Evolutionary conservation across 2,329 filamentous ascomycete species (phyloP), one percentile per base, ranked within the genome.

Genomic region (Fusarium sp.): DNA sequence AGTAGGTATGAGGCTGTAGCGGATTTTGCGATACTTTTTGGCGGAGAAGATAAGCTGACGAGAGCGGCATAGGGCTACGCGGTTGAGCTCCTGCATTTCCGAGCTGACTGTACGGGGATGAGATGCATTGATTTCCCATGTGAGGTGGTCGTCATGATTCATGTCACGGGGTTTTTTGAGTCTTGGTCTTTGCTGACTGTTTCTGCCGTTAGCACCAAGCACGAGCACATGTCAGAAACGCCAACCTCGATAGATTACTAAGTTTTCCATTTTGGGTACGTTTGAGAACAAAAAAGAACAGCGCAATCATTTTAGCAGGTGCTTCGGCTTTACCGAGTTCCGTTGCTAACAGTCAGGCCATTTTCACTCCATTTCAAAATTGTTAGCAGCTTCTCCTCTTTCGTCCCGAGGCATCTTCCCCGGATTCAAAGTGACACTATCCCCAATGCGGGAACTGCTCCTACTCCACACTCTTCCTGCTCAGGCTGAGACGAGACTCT

Each of bases 361-460:
- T n/a, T 30, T 58, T 2, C 26, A 45, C 34, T 36, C 26, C 58
- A 45, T 54, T 63, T 62, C 56, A 54, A 62, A 54, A 52, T 45
- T 70, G 56, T 60, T 54, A 60, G 38, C 39, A 58, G n/a, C 52
- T 47, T 70, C 41, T 34, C 42, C 62, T 68, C 58, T 70, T 32
- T 74, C 65, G 28, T 68, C 28, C 78, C 78, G 77, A 76, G 78
- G 78, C 72, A 73, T 55, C 67, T 79, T 77, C 78, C 78, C 78
- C 78, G 74, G 78, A 73, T 74, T 77, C 56, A 56, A 36, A 24
- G 17, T 22, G 18, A 45, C 39, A 50, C 76, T 78, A 78, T 57
- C 7, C 76, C 68, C 0, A 22, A 66, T 61, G 4, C 57, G 70
- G 70, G 67, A 28, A 42, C 48, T 58, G 36, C 22, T 22, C 63